Percentiles rank a stretch among this genome's conserved stretches.
phyloP scores from a whole-genome alignment of 306 rosid species.

The Prunus kanzakura region DNA sequence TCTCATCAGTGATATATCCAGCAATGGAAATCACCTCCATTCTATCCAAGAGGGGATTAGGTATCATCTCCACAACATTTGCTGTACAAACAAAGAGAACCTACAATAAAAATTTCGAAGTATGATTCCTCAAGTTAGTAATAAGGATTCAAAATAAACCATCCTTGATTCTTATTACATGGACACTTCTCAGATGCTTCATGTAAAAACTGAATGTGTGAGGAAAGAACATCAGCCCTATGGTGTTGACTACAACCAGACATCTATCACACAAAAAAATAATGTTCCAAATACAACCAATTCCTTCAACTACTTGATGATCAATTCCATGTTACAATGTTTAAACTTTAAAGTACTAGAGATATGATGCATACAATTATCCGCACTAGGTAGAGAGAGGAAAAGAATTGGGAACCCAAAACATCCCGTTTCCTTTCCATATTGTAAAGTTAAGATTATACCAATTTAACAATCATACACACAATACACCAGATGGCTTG shows the following conservation, averaged over 20 bases:
- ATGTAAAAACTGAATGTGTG: neutral
- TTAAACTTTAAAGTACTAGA: neutral
- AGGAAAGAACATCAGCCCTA: neutral
- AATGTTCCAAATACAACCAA: neutral
- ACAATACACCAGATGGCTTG: neutral
- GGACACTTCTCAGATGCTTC: neutral
- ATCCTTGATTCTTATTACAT: neutral
- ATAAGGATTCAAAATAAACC: neutral
- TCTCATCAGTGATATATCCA: conserved; percentile 95
- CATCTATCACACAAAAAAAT: neutral
- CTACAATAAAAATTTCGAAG: conserved; percentile 49
- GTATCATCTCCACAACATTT: conserved; percentile 86
- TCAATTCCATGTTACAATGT: neutral
- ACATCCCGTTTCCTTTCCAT: neutral
- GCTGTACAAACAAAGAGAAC: conserved; percentile 99
- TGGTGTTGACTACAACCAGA: neutral
- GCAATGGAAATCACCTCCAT: conserved; percentile 94
- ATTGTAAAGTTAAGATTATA: neutral
- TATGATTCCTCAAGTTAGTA: conserved; percentile 6
- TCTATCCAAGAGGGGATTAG: conserved; percentile 89
- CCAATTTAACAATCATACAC: neutral
- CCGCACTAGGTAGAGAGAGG: neutral
- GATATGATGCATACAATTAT: neutral
- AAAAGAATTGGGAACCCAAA: neutral
- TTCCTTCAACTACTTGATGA: neutral